Base-by-base conservation (phyloP, 371 early-diverging fungal species). In the Mortierella sp. region DNA sequence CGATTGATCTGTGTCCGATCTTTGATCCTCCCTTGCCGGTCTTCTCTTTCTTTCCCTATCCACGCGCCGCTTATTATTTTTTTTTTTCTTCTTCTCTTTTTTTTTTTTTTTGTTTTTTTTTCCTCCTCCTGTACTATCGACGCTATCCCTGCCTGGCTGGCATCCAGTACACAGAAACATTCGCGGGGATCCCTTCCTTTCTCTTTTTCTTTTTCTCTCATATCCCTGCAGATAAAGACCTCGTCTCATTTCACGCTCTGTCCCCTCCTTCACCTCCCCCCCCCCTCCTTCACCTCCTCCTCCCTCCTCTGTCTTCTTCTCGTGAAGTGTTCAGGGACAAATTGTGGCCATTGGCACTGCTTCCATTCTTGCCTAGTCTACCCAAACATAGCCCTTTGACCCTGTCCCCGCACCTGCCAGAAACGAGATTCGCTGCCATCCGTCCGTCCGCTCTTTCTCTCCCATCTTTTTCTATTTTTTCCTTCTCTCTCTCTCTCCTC, bases 81-180 rank as follows among this genome's bases (percentile, higher is more conserved):
- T 25, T 11, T 28, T 28, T 44, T 44, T 28, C 28, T 23, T 1
- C n/a, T 21, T 16, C 44, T 21, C 45, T 53, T 21, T 48, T 45
- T 65, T 29, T 48, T 37, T 53, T 30, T 23, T 47, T 14, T 65
- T 47, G 0, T 60, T 59, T 43, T 64, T 30, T 37, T 62, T 37
- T 64, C 16, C 15, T 57, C 57, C 57, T 57, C 57, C 29, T 57
- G 26, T 29, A 26, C 30, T 25, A 11, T 23, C n/a, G n/a, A 19
- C 62, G 23, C 62, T 45, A 21, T 61, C 43, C 14, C 30, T 45
- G n/a, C 50, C 66, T 45, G 9, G 15, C 46, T 45, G 18, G 46
- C 56, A 37, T 37, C 44, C 23, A 30, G n/a, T 25, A 46, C 44
- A 56, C 57, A 25, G 28, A 48, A 28, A n/a, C 65, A 29, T n/a